These are phyloP conservation scores for Pythium phragmitis DNA, from an alignment of 352 stramenopile species.

Conservation along the genomic window DNA sequence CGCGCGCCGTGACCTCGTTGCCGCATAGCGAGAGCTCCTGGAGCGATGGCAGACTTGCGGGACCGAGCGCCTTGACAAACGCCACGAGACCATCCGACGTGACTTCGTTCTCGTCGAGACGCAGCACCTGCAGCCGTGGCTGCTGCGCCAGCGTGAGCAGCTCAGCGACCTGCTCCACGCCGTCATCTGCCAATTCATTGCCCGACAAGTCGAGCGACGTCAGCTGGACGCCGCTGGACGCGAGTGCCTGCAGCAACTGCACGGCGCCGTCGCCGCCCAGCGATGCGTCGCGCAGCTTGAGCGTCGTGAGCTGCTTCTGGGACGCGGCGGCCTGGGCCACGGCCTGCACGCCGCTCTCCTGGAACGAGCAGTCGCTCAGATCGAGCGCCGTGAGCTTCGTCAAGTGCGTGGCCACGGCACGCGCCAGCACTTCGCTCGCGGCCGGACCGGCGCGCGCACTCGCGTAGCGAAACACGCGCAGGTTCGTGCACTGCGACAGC, in stretches of 20 bases:
- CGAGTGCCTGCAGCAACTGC: conserved; percentile 67
- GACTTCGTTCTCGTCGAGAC: conserved; percentile 83
- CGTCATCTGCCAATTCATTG: conserved; percentile 85
- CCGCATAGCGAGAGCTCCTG: conserved; percentile 57
- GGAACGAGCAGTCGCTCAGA: conserved; percentile 92
- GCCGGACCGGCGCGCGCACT: conserved; percentile 59
- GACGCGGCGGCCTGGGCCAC: conserved; percentile 70
- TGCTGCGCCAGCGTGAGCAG: conserved; percentile 48
- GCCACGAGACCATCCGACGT: conserved; percentile 53
- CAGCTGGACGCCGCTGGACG: conserved; percentile 60
- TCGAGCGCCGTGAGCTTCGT: conserved; percentile 77
- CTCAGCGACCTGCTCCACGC: conserved; percentile 54
- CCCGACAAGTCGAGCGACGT: conserved; percentile 86
- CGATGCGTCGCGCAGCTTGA: conserved; percentile 91
- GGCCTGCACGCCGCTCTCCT: conserved; percentile 60
- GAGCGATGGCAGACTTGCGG: conserved; percentile 36
- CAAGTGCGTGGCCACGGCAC: conserved; percentile 47
- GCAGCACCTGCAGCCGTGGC: conserved; percentile 51
- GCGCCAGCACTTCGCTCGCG: conserved; percentile 50
- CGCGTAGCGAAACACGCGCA: conserved; percentile 63
- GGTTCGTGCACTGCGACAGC: conserved; percentile 43
- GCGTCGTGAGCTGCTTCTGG: conserved; percentile 63
- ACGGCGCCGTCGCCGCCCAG: conserved; percentile 77
- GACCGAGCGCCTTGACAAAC: conserved; percentile 34
- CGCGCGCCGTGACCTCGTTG: conserved; percentile 80